Evolutionary conservation across 202 grass and related monocot species (phyloP), one percentile per base, ranked within the genome.

Genomic region (Panicum hallii): DNA sequence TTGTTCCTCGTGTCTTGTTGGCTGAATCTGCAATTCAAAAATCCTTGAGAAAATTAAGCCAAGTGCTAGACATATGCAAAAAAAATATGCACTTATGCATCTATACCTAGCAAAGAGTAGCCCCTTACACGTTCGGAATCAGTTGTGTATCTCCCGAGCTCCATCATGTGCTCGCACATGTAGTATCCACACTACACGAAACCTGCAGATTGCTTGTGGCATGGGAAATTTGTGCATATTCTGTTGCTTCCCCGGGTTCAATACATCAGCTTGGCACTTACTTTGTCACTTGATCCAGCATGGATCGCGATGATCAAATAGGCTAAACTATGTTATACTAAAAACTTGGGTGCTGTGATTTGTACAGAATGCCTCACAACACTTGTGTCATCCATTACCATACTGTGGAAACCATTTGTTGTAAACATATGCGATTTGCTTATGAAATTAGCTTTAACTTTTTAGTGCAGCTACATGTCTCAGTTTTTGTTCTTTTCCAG

Each of bases 381-480:
- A 58, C 55, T 22, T 11, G 55, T 57, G 7, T 22, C 8, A 57
- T 57, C 7, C 19, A 57, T 57, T 57, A 11, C 20, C 17, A n/a
- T 22, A 57, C 50, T 7, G 1, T 57, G 54, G 54, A n/a, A 57
- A 9, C 54, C 2, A 12, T 26, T 61, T 61, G 9, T 61, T 10
- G 57, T 61, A 28, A 26, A 12, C 22, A 23, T 4, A 23, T 61
- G 30, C 14, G 38, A 17, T 38, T 38, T 36, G 12, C 14, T 61
- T 56, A 36, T 72, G 79, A 49, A 72, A 50, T 72, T 72, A 50
- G 13, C 13, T 72, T 5, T 64, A 15, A 7, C 61, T 32, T 63
- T 15, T 32, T 1, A 23, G 50, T 75, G 22, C n/a, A 60, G 56
- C 20, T 60, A 60, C 56, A 61, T 61, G 58, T 28, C 26, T 26